Conservation (phyloP, 179 eudicot species). For the Heliamphora pulchella region DNA sequence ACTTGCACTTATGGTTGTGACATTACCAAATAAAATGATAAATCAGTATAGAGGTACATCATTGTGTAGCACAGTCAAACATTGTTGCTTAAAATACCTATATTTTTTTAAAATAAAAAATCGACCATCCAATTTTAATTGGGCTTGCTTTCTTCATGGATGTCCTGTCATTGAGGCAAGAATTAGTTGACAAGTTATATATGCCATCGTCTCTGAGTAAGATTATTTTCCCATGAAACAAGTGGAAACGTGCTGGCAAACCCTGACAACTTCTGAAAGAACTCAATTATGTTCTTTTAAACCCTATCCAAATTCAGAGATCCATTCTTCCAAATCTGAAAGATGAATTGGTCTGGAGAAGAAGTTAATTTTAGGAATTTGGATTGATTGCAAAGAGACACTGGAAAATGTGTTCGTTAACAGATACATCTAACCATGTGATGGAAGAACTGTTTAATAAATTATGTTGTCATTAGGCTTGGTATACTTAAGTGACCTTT, state of each 20-base stretch:
- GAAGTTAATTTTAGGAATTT: not conserved
- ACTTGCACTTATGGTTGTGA: not conserved
- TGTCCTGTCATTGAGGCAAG: not conserved
- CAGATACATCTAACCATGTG: not conserved
- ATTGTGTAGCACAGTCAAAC: not conserved
- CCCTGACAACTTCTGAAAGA: not conserved
- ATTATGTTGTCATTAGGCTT: not conserved
- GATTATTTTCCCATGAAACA: not conserved
- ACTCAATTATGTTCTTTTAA: not conserved
- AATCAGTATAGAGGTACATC: conserved; percentile 8
- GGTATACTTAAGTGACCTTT: not conserved
- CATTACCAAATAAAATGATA: not conserved
- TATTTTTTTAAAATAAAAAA: not conserved
- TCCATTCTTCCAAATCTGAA: not conserved
- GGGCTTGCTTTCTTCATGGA: not conserved
- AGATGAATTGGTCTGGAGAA: not conserved
- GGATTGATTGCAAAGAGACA: not conserved
- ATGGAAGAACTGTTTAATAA: not conserved
- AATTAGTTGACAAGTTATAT: not conserved
- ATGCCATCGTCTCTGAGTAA: not conserved
- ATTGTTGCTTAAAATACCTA: not conserved
- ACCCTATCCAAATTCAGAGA: not conserved
- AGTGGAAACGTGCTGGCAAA: not conserved
- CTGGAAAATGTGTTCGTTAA: too few relatives aligned
- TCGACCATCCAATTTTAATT: not conserved